Base-by-base conservation (phyloP, 306 rosid genomes). In the Castanea crenata region DNA sequence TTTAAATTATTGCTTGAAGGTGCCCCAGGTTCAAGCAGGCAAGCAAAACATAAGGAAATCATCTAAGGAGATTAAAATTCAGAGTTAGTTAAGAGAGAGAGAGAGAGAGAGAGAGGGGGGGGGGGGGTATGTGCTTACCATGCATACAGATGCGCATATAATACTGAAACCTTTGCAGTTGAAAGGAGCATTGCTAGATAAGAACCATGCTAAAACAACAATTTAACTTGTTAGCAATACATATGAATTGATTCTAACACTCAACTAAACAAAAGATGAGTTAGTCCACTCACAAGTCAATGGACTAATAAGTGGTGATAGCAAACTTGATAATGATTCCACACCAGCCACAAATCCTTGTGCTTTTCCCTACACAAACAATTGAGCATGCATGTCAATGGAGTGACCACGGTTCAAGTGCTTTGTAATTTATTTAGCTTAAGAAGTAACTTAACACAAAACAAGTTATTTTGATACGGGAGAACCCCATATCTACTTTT, bases 91-190 rank as follows among this genome's bases (percentile, higher is more conserved):
- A 18, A 62, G 38, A 25, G 41, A 80, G 27, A 52, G 62, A 4
- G 34, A 4, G 34, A 4, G 34, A 4, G 34, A 4, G 1, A 25
- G 27, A 25, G 25, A 25, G 1, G 27, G 27, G 2, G 10, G 44
- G 9, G 6, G 65, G 56, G 64, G 78, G 75, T 62, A 31, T 59
- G 55, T 35, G 46, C 73, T 84, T 78, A 88, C 98, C 94, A 91
- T 85, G 89, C 86, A 76, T 76, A 91, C 19, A 44, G 97, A 91
- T 81, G 97, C 94, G 55, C 89, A 81, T 55, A 93, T 79, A 19
- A 93, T 84, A 91, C 93, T 87, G 74, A 93, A 93, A 71, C 97
- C 98, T 88, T 93, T 93, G 86, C 92, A 91, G 65, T 91, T 76
- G 87, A 93, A 93, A 32, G 98, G 98, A 14, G 98, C 97, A 74